These are phyloP conservation scores for Phytophthora sojae DNA, from an alignment of 352 stramenopile species.

Conservation along the genomic window DNA sequence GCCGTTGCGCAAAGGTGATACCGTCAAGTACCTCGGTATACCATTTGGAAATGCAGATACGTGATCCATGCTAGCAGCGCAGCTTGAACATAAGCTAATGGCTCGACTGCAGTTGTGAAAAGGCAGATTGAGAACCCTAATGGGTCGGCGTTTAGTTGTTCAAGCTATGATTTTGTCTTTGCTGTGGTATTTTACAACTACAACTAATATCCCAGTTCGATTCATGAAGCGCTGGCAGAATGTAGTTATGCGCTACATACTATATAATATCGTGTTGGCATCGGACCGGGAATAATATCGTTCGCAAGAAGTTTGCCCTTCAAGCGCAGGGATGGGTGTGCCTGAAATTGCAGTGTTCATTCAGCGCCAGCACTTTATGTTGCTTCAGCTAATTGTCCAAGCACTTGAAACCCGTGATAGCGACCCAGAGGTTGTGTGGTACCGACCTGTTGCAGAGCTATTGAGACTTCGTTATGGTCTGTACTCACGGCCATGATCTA, in stretches of 20 bases:
- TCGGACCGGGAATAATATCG: no score
- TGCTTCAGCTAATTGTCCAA: not conserved
- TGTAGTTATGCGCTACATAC: no score
- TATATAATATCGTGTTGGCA: no score
- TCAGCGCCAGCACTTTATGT: not conserved
- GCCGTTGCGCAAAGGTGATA: not conserved
- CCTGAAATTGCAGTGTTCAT: not conserved
- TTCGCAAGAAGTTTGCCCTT: no score
- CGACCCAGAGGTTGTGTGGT: not conserved
- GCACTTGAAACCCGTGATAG: not conserved
- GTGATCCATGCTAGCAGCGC: not conserved
- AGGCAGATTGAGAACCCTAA: not conserved
- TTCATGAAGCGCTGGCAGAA: not conserved
- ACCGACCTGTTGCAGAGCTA: not conserved
- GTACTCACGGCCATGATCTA: not conserved
- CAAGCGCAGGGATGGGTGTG: no score
- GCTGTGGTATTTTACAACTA: not conserved
- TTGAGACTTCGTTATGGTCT: not conserved
- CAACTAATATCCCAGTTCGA: not conserved
- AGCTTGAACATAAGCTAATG: conserved; percentile 1
- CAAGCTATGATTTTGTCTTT: not conserved
- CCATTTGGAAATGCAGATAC: conserved; percentile 1
- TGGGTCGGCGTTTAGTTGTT: not conserved
- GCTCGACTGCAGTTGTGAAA: not conserved
- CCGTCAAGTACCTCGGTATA: conserved; percentile 2